phyloP scores from a whole-genome alignment of 345 rosid species.

The Eucalyptus polyanthemos region DNA sequence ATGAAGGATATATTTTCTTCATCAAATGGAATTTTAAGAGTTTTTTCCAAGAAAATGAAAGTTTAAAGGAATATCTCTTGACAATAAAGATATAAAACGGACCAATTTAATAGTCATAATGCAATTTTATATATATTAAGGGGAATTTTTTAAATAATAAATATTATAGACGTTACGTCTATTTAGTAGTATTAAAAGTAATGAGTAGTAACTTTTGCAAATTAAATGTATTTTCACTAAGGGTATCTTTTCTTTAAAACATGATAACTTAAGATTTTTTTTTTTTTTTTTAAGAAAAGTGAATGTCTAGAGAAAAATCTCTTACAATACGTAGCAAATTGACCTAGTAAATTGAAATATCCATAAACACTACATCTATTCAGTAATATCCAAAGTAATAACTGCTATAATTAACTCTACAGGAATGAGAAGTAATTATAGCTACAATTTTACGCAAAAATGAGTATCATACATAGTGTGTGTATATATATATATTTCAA shows the following conservation, averaged over 20 bases:
- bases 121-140: not conserved
- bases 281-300: not conserved
- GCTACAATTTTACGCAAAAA: not conserved
- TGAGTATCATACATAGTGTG: no score
- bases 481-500: no score
- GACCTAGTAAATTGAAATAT: not conserved
- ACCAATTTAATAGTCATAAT: not conserved
- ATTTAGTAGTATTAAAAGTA: not conserved
- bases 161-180: not conserved
- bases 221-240: not conserved
- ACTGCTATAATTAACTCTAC: not conserved
- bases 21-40: not conserved
- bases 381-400: not conserved
- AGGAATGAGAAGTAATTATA: not conserved
- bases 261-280: not conserved
- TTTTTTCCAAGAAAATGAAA: not conserved
- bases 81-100: not conserved
- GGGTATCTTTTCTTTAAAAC: not conserved
- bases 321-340: not conserved
- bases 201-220: not conserved
- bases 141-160: not conserved
- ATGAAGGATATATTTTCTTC: not conserved
- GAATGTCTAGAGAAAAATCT: not conserved
- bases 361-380: not conserved
- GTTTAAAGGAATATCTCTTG: not conserved